Percentiles rank a stretch among this genome's conserved stretches.
These are phyloP conservation scores for Mycena chlorophos DNA, from an alignment of 768 basidiomycete species.

Conservation along the genomic window DNA sequence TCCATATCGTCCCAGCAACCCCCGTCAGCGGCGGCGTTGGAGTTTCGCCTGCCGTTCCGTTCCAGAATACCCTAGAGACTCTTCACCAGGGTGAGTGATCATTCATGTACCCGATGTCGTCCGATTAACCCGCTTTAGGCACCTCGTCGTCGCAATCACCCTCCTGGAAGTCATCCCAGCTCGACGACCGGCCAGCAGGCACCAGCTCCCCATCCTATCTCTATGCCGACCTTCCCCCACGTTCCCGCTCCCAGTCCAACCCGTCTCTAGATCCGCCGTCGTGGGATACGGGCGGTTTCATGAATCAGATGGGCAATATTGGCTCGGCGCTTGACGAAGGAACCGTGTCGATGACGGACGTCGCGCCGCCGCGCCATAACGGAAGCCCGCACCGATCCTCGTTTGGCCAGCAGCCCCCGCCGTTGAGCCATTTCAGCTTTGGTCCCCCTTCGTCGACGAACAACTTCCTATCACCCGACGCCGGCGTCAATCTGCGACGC, in stretches of 20 bases:
- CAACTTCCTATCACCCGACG: constrained; percentile 31
- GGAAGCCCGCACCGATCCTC: constrained; percentile 26
- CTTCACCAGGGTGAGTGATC: constrained; percentile 54
- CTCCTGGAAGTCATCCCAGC: constrained; percentile 6
- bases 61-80: constrained; percentile 50
- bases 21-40: constrained; percentile 67
- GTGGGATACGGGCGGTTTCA: constrained; percentile 45
- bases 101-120: background rate
- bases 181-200: constrained; percentile 10
- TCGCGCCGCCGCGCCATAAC: constrained; percentile 31
- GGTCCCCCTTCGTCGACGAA: constrained; percentile 23
- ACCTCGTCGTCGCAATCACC: constrained; percentile 4
- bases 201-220: constrained; percentile 26
- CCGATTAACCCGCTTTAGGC: constrained; percentile 1
- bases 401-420: constrained; percentile 28
- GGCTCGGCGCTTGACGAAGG: constrained; percentile 39
- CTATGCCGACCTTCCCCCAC: constrained; percentile 30
- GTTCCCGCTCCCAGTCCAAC: constrained; percentile 62
- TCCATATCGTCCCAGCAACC: constrained; percentile 83
- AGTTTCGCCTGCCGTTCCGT: constrained; percentile 47
- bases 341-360: constrained; percentile 28
- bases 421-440: constrained; percentile 35
- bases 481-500: constrained; percentile 26
- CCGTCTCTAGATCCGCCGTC: constrained; percentile 54
- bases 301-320: constrained; percentile 31